Evolutionary conservation across 108 stramenopile species (phyloP), one percentile per base, ranked within the genome.

Genomic region (Cyclotella cryptica): DNA sequence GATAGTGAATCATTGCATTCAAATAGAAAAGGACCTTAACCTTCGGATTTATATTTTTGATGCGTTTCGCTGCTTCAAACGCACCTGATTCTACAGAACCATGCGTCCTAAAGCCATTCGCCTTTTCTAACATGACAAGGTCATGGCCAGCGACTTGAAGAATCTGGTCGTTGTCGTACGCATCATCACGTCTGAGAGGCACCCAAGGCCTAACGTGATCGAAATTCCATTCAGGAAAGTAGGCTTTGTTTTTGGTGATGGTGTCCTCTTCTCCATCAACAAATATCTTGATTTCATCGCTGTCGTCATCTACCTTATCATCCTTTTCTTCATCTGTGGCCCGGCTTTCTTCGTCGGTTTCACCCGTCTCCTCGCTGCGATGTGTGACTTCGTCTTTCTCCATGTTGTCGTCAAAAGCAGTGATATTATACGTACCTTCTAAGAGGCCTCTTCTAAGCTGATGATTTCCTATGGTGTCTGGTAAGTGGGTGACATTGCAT

Each of bases 1-100:
- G 28, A 66, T 78, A 78, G 21, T 78, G 78, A 45, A 71, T 53
- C 78, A 78, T 78, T 21, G 64, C 63, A 66, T 78, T 72, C 58
- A 72, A 42, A 67, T 79, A 79, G 55, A 79, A 79, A 1, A 79
- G 40, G 14, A 79, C 60, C 43, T 66, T 79, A 35, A 79, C 71
- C 42, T 67, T 67, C 8, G 64, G 30, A 60, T 79, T 79, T 26
- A 79, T 46, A 7, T 15, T 45, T 47, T 79, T 79, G 55, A 72
- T 72, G 35, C 65, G 45, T 22, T 60, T 72, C 30, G 78, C 78
- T 10, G 78, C 78, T 39, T 60, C 53, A 15, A 72, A 71, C 15
- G 78, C 29, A 10, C 78, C 78, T 22, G 41, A 54, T 60, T 79
- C 78, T 17, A 60, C 58, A 0, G 58, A 52, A 13, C 78, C 78